Evolutionary conservation across 2,329 filamentous ascomycete genomes (phyloP), one percentile per base, ranked within the genome.

Genomic region (Arachnopeziza araneosa): DNA sequence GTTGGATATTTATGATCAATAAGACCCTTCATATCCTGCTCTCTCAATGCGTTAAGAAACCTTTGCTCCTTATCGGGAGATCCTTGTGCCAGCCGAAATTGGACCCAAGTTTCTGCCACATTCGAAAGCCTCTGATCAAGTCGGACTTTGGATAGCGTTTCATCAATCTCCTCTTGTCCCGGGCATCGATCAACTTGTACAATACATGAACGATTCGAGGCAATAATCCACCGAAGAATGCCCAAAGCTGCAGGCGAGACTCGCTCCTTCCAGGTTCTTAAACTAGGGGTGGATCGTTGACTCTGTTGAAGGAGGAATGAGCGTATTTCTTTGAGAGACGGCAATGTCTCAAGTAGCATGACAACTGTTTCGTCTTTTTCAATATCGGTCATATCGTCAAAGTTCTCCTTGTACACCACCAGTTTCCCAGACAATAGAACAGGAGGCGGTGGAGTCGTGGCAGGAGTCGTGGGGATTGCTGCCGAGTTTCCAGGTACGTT

Each of bases 41-140:
- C 69, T 48, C 78, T 76, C 2, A 95, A 78, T 17, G 86, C 84
- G 23, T 83, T 69, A 7, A 85, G 76, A 70, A 97, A 96, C 1
- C 84, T 80, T 36, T 87, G 79, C 71, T 97, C 93, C 69, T 93
- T 96, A 69, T 96, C 91, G 0, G 91, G 91, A 0, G 91, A 88
- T 9, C 92, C 93, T 77, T 96, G 93, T 0, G 89, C 87, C 67
- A 97, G 91, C 26, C 90, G 83, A 68, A 96, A 97, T 72, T 96
- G 92, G 59, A 90, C 78, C 80, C 86, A 93, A 1, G 75, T 78
- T 0, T 78, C 61, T 14, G 57, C 69, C 76, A 93, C 85, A 0
- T 87, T 87, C 24, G 76, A 77, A 2, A 95, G 80, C 61, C 66
- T 70, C 50, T 73, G 71, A 52, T 71, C 69, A 24, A 69, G 63